These are phyloP conservation scores for Xenoacremonium recifei DNA, from an alignment of 2,329 filamentous ascomycete species.

Conservation along the genomic window DNA sequence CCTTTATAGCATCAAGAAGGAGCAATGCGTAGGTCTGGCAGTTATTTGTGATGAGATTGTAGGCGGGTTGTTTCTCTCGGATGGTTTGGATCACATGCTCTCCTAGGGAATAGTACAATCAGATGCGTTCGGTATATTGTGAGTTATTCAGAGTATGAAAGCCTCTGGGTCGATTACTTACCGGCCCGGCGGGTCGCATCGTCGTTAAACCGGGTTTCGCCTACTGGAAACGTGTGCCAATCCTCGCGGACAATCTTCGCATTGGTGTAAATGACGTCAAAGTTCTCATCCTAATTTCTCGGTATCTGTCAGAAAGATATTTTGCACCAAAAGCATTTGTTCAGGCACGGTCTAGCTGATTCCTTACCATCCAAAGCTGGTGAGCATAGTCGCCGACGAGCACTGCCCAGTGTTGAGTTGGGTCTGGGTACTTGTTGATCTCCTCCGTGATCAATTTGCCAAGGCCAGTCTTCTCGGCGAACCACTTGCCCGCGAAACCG, in stretches of 20 bases:
- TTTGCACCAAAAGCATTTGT: neutral
- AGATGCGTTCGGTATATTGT: too few relatives aligned
- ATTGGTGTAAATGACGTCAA: conserved; percentile 58
- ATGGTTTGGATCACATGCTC: conserved; percentile 55
- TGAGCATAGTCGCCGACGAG: conserved; percentile 55
- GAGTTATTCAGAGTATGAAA: conserved; percentile 2
- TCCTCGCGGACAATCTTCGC: conserved; percentile 42
- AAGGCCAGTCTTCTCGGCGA: conserved; percentile 53
- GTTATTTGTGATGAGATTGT: conserved; percentile 60
- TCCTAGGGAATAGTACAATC: too few relatives aligned
- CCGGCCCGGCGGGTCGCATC: conserved; percentile 49
- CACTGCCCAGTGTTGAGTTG: conserved; percentile 60
- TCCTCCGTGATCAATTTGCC: conserved; percentile 56
- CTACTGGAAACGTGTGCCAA: conserved; percentile 51
- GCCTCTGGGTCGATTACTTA: conserved; percentile 24
- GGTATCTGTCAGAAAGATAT: neutral
- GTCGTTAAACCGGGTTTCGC: conserved; percentile 53
- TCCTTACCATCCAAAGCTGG: conserved; percentile 57
- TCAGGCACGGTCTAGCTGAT: too few relatives aligned
- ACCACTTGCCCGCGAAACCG: conserved; percentile 56
- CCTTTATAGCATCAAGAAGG: conserved; percentile 53
- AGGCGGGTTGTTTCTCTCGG: conserved; percentile 45
- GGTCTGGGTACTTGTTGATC: conserved; percentile 54
- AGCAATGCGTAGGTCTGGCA: conserved; percentile 56
- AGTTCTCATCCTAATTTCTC: conserved; percentile 45